Base-by-base conservation (phyloP, 2,329 filamentous ascomycete genomes). In the Mycosphaerella sp. region DNA sequence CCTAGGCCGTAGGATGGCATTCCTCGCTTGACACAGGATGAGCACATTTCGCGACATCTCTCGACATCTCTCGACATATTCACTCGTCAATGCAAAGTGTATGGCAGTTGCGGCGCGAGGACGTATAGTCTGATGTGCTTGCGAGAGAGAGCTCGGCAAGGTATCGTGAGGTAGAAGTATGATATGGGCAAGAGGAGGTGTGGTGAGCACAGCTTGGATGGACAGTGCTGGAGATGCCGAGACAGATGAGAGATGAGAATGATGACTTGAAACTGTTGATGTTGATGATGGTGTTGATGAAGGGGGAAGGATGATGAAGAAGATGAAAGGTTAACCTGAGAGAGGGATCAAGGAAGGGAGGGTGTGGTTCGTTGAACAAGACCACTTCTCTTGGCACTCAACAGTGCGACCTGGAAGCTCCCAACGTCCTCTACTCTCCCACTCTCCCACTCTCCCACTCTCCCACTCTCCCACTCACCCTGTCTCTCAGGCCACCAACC, bases 51-150 rank as follows among this genome's bases (percentile, higher is more conserved):
- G 14, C 14, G 14, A 17, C 14, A 17, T 17, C 14, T 17, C 14
- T 17, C 14, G 14, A 17, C 14, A 17, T 17, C 14, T 17, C 14
- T 17, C 14, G 14, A 17, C 14, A 48, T 71, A 70, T 49, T 77
- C 74, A 59, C 62, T 78, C 11, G 70, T 74, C 40, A 70, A 75
- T 49, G 14, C 14, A 17, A 17, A 17, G 14, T 29, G 43, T 7
- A 57, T 54, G 44, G 55, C 55, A 14, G 31, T 45, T 10, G 14
- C 51, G 55, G 11, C 45, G 38, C 6, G 45, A 51, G 10, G 55
- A 51, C 14, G 9, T 54, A 6, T 41, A 54, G 31, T 41, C 23
- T 12, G 48, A 54, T 45, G 36, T 54, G 14, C 14, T 17, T 17
- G 14, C 14, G 14, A 8, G 38, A 26, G 50, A 46, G 50, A 23